phyloP scores from a whole-genome alignment of 75 land plant species.

The Sequoiadendron giganteum region DNA sequence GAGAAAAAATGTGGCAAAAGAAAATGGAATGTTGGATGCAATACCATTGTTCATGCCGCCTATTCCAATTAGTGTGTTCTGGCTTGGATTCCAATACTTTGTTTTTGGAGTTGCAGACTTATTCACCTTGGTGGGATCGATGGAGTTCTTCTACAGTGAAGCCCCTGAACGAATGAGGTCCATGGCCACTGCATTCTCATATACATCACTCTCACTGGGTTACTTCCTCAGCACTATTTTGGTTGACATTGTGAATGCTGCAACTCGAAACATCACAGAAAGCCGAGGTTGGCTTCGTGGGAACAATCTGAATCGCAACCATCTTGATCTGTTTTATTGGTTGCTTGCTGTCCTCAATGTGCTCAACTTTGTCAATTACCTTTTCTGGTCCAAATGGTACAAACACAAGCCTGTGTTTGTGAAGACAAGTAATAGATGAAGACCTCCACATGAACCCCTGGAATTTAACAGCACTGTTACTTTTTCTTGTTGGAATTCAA shows the following conservation, averaged over 20 bases:
- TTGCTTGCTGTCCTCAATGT: slow-evolving; percentile 34
- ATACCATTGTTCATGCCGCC: slow-evolving; percentile 3
- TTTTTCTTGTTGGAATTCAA: too few relatives aligned
- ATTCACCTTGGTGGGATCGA: slow-evolving; percentile 48
- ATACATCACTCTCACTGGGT: slow-evolving; percentile 2
- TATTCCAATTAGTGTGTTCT: slow-evolving; percentile 47
- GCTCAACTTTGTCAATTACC: slow-evolving; percentile 29
- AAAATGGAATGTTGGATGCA: slow-evolving; percentile 18
- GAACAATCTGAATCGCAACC: slow-evolving; percentile 46
- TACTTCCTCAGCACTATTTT: slow-evolving; percentile 33
- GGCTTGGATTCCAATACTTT: slow-evolving; percentile 55
- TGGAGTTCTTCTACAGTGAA: slow-evolving; percentile 67
- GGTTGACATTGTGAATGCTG: slow-evolving; percentile 37
- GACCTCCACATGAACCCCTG: too few relatives aligned
- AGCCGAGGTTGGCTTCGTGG: slow-evolving; percentile 28
- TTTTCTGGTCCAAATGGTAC: slow-evolving; percentile 36
- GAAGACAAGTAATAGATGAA: too few relatives aligned
- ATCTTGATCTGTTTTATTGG: slow-evolving; percentile 55
- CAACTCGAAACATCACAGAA: slow-evolving; percentile 11
- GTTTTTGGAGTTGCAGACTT: slow-evolving; percentile 51
- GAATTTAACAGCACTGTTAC: too few relatives aligned
- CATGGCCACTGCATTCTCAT: background rate
- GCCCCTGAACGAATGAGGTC: slow-evolving; percentile 41
- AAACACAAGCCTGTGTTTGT: slow-evolving; percentile 19
- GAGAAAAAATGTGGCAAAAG: slow-evolving; percentile 5